A percentile compares a stretch with the other conserved stretches of the same genome.
Conservation (phyloP, 1,284 basidiomycete species). For the Cryptococcus sp. region DNA sequence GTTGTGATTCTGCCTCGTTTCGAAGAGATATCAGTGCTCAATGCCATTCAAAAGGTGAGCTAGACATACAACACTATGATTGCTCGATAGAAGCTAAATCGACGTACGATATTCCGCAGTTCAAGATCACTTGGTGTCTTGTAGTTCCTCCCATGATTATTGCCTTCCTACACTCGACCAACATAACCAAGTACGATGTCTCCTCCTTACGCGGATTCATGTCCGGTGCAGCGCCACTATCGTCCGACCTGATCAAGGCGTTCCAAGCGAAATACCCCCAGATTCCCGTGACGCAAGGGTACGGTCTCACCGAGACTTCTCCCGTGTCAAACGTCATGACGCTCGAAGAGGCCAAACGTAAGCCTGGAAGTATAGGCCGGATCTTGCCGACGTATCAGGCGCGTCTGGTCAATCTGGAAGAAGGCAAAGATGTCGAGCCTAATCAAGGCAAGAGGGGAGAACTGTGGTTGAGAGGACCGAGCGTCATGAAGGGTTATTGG, state of each 20-base stretch:
- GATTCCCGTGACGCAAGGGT: conserved; percentile 48
- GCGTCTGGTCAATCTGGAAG: conserved; percentile 61
- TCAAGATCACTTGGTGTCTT: conserved; percentile 64
- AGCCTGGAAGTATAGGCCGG: conserved; percentile 66
- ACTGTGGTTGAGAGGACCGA: conserved; percentile 75
- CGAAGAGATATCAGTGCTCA: conserved; percentile 60
- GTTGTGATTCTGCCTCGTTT: conserved; percentile 72
- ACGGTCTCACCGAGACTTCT: conserved; percentile 57
- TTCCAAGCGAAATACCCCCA: conserved; percentile 34
- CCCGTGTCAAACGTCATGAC: conserved; percentile 52
- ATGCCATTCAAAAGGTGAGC: conserved; percentile 64
- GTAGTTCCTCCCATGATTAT: conserved; percentile 86
- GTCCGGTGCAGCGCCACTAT: conserved; percentile 81
- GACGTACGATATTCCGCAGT: conserved; percentile 55
- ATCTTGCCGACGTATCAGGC: conserved; percentile 77
- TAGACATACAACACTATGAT: conserved; percentile 36
- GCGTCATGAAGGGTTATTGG: conserved; percentile 72
- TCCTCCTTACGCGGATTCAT: conserved; percentile 63
- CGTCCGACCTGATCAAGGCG: conserved; percentile 46
- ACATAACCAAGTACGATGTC: conserved; percentile 70
- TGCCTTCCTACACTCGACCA: conserved; percentile 54
- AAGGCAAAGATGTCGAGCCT: conserved; percentile 48
- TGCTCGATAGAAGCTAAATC: too few relatives aligned
- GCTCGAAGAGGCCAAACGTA: conserved; percentile 28
- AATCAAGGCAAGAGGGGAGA: conserved; percentile 66